These are phyloP conservation scores for Ceratocystis albifundus DNA, from an alignment of 2,329 filamentous ascomycete genomes.

Conservation along the genomic window DNA sequence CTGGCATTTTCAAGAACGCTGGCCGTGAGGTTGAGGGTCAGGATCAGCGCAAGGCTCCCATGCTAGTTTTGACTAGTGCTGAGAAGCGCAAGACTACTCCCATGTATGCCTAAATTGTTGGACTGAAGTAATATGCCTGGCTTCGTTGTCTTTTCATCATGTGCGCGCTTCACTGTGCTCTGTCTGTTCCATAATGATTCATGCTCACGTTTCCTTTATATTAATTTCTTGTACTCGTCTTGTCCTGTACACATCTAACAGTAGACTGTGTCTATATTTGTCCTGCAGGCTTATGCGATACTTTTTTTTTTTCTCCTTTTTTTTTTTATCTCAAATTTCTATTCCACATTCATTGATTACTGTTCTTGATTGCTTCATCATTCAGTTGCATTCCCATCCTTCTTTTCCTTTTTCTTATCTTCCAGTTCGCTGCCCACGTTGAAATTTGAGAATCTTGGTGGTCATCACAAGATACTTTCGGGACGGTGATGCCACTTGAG, in stretches of 20 bases:
- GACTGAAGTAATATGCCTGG: neutral
- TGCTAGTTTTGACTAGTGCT: constrained; percentile 75
- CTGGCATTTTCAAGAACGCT: constrained; percentile 53
- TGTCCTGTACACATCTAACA: constrained; percentile 18
- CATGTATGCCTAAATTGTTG: constrained; percentile 11
- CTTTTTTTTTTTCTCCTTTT: neutral
- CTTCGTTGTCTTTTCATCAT: constrained; percentile 10
- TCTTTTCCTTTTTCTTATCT: constrained; percentile 7
- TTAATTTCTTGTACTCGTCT: constrained; percentile 20
- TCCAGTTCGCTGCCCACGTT: constrained; percentile 1
- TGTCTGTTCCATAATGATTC: constrained; percentile 22
- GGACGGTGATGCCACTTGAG: neutral
- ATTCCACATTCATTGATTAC: constrained; percentile 17
- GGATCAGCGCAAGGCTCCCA: constrained; percentile 67
- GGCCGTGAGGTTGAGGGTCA: constrained; percentile 42
- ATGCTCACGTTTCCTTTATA: constrained; percentile 23
- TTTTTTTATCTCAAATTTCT: neutral
- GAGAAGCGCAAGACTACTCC: constrained; percentile 65
- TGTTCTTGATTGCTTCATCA: neutral
- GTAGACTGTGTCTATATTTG: constrained; percentile 22
- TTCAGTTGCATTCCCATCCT: no score
- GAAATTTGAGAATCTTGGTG: neutral
- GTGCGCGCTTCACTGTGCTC: constrained; percentile 2
- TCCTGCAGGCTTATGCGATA: constrained; percentile 9
- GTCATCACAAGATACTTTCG: neutral